Base-by-base conservation (phyloP, 2,329 filamentous ascomycete genomes). In the Byssoonygena ceratinophila region DNA sequence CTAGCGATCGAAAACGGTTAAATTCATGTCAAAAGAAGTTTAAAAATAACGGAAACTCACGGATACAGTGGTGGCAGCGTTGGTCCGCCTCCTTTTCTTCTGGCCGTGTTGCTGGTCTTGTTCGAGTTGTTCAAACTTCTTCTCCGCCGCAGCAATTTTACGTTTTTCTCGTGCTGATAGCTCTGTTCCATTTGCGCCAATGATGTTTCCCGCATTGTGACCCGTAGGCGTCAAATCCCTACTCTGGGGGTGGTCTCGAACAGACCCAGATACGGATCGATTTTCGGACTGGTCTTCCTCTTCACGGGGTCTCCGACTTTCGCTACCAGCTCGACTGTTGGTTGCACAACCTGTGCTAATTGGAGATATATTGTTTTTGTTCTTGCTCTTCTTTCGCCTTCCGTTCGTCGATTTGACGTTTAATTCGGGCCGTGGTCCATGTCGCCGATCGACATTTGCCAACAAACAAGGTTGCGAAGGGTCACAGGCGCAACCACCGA, bases 121-220 rank as follows among this genome's bases (percentile, higher is more conserved):
- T 59, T 82, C 80, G 56, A 81, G 70, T 59, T 79, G 75, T 57
- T 79, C 75, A 56, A 82, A 82, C 54, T 82, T 75, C 57, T 78
- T 78, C 59, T 83, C 80, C 39, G 78, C 76, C 52, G 79, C 78
- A 51, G 79, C 77, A 44, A 83, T 72, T 64, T 83, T 83, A 54
- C 79, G 76, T 60, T 75, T 75, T 59, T 83, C 80, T 4, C 80
- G 74, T 55, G 78, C 79, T 1, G 80, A 82, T 56, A 82, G 69
- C 56, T 80, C 79, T 1, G 72, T 64, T 9, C 72, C 68, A 47
- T 68, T 55, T 3, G 65, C 59, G 25, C 71, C 63, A 39, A 74
- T 59, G 0, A 58, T 54, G 53, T 73, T 74, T 25, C 70, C 66
- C 6, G 71, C 74, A 54, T 73, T 75, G 57, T 75, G 74, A 9